Base-by-base conservation (phyloP, 2,329 filamentous ascomycete species). In the Verticillium klebahnii region DNA sequence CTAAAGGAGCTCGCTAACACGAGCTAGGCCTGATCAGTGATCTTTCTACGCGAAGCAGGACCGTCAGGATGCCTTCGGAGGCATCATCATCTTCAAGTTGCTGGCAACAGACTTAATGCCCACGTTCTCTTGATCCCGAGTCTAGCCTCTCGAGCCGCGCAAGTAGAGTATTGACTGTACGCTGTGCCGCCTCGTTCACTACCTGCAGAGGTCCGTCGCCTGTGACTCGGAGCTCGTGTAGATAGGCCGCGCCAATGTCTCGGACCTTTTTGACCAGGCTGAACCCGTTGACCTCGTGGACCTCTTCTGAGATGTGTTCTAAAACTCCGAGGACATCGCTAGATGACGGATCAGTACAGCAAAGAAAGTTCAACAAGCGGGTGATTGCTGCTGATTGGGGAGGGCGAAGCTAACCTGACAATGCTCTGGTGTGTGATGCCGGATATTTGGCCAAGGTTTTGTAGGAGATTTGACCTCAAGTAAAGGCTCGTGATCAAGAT, bases 401-500 rank as follows among this genome's bases (percentile, higher is more conserved):
- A 17, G 45, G 19, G n/a, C 14, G 14, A 19, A 23, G 37, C 31
- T 36, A 12, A 57, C 56, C 56, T 72, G 1, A 75, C 68, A n/a
- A 75, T 72, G 12, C 64, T 68, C 23, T 72, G 70, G 50, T 74
- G 71, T 31, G 73, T 69, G 11, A 58, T 45, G 11, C 29, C 61
- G 19, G 14, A 60, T 58, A 40, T 61, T 54, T 57, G 58, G 45
- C 69, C 68, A 2, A 73, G 68, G n/a, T 70, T 73, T 34, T 76
- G 73, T 4, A 77, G 64, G 5, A 77, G 63, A 40, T 76, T 75
- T 2, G 75, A 76, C 5, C 72, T 69, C 1, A 77, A 68, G 31
- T 74, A 69, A 7, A 77, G 68, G 56, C 73, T 74, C 29, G 75
- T 76, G 39, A 77, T 69, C 56, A 75, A 72, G 5, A 77, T 62